Evolutionary conservation across 176 grass and related monocot genomes (phyloP).

Genomic region (Oryza officinalis): DNA sequence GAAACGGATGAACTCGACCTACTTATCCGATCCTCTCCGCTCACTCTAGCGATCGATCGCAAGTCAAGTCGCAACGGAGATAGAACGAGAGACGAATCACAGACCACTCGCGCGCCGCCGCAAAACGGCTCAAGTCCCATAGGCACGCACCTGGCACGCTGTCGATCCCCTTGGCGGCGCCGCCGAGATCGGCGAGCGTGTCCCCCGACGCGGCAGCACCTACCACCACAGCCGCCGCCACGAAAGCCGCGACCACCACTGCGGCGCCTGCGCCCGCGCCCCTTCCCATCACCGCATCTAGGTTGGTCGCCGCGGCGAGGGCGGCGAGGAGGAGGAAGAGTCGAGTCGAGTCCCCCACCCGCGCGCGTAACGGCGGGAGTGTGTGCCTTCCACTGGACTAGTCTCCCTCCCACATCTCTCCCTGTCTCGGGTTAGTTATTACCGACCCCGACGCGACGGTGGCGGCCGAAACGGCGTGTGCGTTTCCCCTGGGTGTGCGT

Average conservation of each 20-base stretch:
- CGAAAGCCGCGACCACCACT: not conserved
- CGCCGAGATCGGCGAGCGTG: constrained; percentile 37
- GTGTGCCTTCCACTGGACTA: not conserved
- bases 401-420: not conserved
- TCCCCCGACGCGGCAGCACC: not conserved
- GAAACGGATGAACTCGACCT: not conserved
- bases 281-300: constrained; percentile 14
- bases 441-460: not conserved
- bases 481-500: not conserved
- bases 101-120: not conserved
- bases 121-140: not conserved
- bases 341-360: too few relatives aligned
- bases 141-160: constrained; percentile 44
- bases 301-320: not conserved
- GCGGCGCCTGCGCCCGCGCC: not conserved
- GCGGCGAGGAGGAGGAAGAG: not conserved
- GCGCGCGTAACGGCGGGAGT: too few relatives aligned
- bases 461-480: not conserved
- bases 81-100: not conserved
- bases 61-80: not conserved
- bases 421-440: not conserved
- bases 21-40: not conserved
- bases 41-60: not conserved
- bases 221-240: not conserved
- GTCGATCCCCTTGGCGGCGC: constrained; percentile 43